These are phyloP conservation scores for Saccharomyces cerevisiae DNA, from an alignment of 805 yeast species.

Conservation along the genomic window DNA sequence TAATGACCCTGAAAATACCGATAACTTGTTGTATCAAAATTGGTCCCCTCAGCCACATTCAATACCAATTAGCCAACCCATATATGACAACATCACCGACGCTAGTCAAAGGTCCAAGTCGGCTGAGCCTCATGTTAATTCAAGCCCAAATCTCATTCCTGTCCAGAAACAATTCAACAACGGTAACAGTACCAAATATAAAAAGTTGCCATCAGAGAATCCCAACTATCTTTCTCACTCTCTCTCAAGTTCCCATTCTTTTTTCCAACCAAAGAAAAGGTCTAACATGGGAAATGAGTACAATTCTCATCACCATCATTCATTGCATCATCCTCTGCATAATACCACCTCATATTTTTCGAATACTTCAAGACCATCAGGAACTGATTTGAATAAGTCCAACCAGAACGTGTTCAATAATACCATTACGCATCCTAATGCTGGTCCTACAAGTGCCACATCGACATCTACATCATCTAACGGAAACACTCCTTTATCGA, in stretches of 20 bases:
- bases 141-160: not conserved
- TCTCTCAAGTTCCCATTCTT: not conserved
- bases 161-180: not conserved
- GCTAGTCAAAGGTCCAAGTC: conserved; percentile 35
- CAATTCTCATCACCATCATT: not conserved
- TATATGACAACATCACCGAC: conserved; percentile 28
- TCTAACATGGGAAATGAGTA: not conserved
- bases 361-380: not conserved
- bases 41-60: conserved; percentile 32
- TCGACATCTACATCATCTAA: conserved; percentile 4
- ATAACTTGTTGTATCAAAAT: conserved; percentile 13
- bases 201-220: not conserved
- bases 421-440: not conserved
- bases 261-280: not conserved
- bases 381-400: not conserved
- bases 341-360: not conserved
- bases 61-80: conserved; percentile 31
- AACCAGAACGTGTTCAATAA: not conserved
- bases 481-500: conserved; percentile 31
- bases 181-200: not conserved
- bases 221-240: not conserved
- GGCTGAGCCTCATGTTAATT: conserved; percentile 32
- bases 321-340: not conserved
- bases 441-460: not conserved
- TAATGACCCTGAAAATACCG: not conserved